These are phyloP conservation scores for Amphibolis antarctica DNA, from an alignment of 106 monocot species.

Conservation along the genomic window DNA sequence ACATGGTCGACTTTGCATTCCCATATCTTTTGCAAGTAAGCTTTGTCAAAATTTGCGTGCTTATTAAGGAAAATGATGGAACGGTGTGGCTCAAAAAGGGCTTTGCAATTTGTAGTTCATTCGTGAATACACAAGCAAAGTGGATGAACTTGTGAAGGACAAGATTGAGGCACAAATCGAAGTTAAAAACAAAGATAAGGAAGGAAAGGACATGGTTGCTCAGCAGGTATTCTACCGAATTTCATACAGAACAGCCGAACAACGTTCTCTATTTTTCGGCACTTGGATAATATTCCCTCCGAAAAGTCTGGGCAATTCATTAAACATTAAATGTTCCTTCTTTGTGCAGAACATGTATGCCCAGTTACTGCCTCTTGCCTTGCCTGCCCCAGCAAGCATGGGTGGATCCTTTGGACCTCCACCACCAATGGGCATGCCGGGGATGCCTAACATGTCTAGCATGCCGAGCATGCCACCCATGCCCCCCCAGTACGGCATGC, in stretches of 20 bases:
- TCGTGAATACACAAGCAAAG: slow-evolving; percentile 89
- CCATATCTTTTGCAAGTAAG: slow-evolving; percentile 86
- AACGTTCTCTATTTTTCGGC: too few species aligned
- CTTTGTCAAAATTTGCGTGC: neutral
- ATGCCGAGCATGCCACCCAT: slow-evolving; percentile 62
- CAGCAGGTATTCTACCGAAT: slow-evolving; percentile 54
- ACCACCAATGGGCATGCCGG: slow-evolving; percentile 49
- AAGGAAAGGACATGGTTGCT: slow-evolving; percentile 87
- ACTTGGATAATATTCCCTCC: neutral
- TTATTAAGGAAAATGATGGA: neutral
- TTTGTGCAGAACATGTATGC: slow-evolving; percentile 92
- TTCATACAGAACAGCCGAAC: neutral
- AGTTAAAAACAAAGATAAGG: slow-evolving; percentile 76
- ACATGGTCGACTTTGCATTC: slow-evolving; percentile 91
- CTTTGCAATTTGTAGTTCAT: slow-evolving; percentile 45
- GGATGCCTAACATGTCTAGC: slow-evolving; percentile 74
- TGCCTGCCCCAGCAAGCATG: slow-evolving; percentile 86
- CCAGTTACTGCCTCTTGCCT: slow-evolving; percentile 84
- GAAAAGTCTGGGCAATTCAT: too few species aligned
- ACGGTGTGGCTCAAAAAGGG: neutral
- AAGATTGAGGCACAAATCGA: slow-evolving; percentile 63
- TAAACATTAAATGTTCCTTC: neutral
- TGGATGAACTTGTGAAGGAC: slow-evolving; percentile 85
- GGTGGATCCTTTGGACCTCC: slow-evolving; percentile 44
- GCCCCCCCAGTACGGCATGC: slow-evolving; percentile 57